Conservation (phyloP, 2,329 filamentous ascomycete genomes). For the Pseudogymnoascus sp. region DNA sequence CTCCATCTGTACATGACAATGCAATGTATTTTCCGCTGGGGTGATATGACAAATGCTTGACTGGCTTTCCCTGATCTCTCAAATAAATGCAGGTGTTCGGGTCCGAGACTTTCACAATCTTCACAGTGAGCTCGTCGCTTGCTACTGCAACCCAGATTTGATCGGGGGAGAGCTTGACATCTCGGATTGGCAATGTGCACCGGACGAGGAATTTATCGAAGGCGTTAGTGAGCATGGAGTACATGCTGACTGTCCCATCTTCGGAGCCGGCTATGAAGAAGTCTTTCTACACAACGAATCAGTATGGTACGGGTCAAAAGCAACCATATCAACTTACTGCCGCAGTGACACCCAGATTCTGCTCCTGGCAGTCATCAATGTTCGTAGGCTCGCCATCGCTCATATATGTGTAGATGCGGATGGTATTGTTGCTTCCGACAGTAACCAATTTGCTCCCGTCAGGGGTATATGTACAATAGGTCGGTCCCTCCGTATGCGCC, state of each 20-base stretch:
- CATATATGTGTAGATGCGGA: conserved; percentile 84
- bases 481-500: conserved; percentile 77
- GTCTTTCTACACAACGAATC: conserved; percentile 45
- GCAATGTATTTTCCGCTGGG: conserved; percentile 66
- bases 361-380: conserved; percentile 83
- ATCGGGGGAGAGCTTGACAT: conserved; percentile 75
- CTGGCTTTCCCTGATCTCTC: conserved; percentile 74
- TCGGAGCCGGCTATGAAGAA: conserved; percentile 87
- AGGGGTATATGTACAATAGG: conserved; percentile 81
- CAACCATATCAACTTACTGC: conserved; percentile 36
- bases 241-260: conserved; percentile 92
- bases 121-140: conserved; percentile 91
- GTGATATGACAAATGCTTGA: conserved; percentile 88
- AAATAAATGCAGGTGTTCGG: conserved; percentile 69
- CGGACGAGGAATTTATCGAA: conserved; percentile 79
- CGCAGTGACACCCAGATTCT: conserved; percentile 71
- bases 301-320: conserved; percentile 9
- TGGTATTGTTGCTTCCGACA: conserved; percentile 86
- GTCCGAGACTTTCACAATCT: conserved; percentile 75
- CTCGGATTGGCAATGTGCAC: conserved; percentile 76
- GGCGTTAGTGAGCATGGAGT: conserved; percentile 63
- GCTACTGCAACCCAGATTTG: conserved; percentile 84
- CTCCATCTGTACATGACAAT: conserved; percentile 79
- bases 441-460: conserved; percentile 82
- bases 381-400: conserved; percentile 88